Evolutionary conservation across 2,329 filamentous ascomycete species (phyloP).

Genomic region (Myriosclerotinia curreyana): DNA sequence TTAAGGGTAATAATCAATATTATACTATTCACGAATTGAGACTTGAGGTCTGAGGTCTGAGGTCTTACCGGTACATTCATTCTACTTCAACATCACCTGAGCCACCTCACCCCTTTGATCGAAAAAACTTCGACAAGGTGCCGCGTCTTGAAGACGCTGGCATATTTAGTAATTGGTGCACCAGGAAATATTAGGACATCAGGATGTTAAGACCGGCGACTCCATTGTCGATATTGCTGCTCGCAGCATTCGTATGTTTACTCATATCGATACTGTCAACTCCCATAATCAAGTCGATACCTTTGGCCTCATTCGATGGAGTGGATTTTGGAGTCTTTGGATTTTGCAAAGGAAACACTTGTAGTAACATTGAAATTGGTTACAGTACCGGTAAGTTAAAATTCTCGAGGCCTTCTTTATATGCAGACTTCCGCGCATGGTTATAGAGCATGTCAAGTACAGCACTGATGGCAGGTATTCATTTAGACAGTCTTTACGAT

Average conservation of each 20-base stretch:
- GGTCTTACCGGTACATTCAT: too few species aligned
- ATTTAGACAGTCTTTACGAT: conserved; percentile 34
- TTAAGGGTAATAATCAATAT: neutral
- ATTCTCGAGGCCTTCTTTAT: neutral
- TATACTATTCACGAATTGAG: conserved; percentile 7
- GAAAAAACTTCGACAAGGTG: conserved; percentile 26
- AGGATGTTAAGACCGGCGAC: conserved; percentile 81
- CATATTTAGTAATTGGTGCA: conserved; percentile 32
- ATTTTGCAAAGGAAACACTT: conserved; percentile 66
- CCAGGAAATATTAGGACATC: conserved; percentile 27
- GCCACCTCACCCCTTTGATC: conserved; percentile 12
- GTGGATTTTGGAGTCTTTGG: conserved; percentile 91
- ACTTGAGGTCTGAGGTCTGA: too few species aligned
- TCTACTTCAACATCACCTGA: conserved; percentile 11
- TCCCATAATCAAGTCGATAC: conserved; percentile 81
- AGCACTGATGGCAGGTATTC: conserved; percentile 3
- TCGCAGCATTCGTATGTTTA: conserved; percentile 79
- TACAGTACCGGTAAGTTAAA: conserved; percentile 69
- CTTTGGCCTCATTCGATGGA: conserved; percentile 72
- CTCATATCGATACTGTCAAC: conserved; percentile 87
- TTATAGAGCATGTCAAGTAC: neutral
- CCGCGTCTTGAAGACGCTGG: conserved; percentile 49
- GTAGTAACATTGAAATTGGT: conserved; percentile 74
- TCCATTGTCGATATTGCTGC: conserved; percentile 80
- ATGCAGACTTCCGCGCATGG: conserved; percentile 10